phyloP scores from a whole-genome alignment of 148 eudicot genomes.

The Selenicereus undatus region DNA sequence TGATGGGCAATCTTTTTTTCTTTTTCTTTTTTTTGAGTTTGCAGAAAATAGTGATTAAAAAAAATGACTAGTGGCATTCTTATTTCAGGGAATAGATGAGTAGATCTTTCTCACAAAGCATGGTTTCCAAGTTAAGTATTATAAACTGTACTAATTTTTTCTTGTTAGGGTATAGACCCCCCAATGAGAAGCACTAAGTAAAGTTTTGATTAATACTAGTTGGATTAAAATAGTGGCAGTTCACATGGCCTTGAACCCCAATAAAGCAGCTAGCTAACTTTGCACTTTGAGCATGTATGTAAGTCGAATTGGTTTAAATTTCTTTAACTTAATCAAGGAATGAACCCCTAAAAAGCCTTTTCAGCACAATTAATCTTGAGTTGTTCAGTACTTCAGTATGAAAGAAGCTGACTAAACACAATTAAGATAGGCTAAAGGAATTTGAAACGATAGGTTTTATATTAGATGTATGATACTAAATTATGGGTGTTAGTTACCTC shows the following conservation, averaged over 20 bases:
- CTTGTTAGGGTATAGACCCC: conserved; percentile 5
- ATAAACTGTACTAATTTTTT: neutral
- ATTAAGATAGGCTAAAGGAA: no score
- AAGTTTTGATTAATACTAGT: neutral
- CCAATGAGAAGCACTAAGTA: conserved; percentile 14
- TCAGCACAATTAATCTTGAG: neutral
- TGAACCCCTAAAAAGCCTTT: no score
- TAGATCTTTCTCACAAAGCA: neutral
- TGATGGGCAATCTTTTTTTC: neutral
- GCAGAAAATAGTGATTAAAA: neutral
- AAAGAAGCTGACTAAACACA: no score
- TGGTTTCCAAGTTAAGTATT: conserved; percentile 1
- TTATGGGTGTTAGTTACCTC: no score
- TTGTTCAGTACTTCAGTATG: no score
- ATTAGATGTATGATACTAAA: no score
- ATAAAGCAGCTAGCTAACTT: conserved; percentile 12
- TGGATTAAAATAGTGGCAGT: conserved; percentile 11
- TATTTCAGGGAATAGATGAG: neutral
- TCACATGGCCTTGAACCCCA: conserved; percentile 22
- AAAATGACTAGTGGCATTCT: neutral
- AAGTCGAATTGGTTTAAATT: neutral
- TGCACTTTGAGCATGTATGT: conserved; percentile 7
- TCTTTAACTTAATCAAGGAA: neutral
- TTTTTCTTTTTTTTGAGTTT: neutral
- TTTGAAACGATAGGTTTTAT: no score